Base-by-base conservation (phyloP, 257 asterid genomes). In the Verbascum thapsus region DNA sequence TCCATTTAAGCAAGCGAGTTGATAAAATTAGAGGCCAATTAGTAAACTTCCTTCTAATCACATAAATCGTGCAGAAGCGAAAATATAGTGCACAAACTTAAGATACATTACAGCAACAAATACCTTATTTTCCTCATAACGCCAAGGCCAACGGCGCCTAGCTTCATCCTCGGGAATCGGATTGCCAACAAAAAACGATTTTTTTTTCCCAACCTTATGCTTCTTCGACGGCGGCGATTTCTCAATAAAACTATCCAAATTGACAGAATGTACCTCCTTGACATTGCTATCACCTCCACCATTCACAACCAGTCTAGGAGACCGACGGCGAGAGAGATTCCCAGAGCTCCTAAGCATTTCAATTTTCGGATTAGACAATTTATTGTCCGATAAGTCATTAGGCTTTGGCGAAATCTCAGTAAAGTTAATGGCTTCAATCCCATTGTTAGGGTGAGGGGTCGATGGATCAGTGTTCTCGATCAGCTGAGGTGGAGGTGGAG, bases 111-210 rank as follows among this genome's bases (percentile, higher is more conserved):
- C 57, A 16, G 34, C 61, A 53, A 38, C 44, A 47, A 66, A 64
- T 66, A 75, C 85, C 75, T 79, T 37, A 23, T 71, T 58, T 47
- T 42, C 58, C 54, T 58, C 62, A 51, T 72, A 79, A 60, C 85
- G 74, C 79, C 77, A 72, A 52, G 75, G 62, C 85, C 85, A 79
- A n/a, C 73, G 76, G 32, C 67, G 52, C 47, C 75, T 74, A 53
- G 85, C 85, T 61, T 79, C 81, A 0, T 75, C 80, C 49, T 53
- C 75, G 6, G 76, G 79, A 6, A 79, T 39, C 2, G 75, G 81
- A 16, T 72, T 73, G 6, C 85, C 81, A 2, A 75, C 7, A 37
- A 79, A 79, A 76, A 75, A 76, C 5, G 68, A 66, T 20, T 6
- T 41, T 55, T 34, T 54, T 35, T 66, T 47, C 43, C 57, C 73